Base-by-base conservation (phyloP, 2,329 filamentous ascomycete genomes). In the Neofusicoccum cordaticola region DNA sequence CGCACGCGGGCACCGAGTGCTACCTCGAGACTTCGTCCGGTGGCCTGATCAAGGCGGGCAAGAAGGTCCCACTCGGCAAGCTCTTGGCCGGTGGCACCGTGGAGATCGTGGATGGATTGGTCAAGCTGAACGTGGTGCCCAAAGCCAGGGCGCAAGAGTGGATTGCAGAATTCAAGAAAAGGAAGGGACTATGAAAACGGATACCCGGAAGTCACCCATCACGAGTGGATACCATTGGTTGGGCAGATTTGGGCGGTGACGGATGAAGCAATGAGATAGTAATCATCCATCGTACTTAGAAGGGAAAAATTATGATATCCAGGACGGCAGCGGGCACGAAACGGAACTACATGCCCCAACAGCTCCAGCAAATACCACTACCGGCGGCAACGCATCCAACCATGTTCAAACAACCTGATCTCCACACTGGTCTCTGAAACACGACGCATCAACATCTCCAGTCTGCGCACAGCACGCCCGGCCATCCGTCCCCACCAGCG, bases 1-100 rank as follows among this genome's bases (percentile, higher is more conserved):
- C 45, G 3, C 39, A 42, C 3, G 41, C 31, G 17, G 48, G 31
- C 11, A 91, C 97, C 4, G 93, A 97, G 70, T 95, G 92, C 72
- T 98, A 92, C 77, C 90, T 96, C 82, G 93, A 97, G 81, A 98
- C 93, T 0, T 79, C 79, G 3, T 81, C 83, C 0, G 93, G 93
- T 0, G 93, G 93, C 0, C 77, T 99, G 71, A 86, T 97, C 71
- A 97, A 96, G 80, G 88, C 93, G 22, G 94, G 95, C 53, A 93
- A 91, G 84, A 95, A 94, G 74, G 84, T 95, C 68, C 82, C 86
- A 19, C 76, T 98, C 69, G 77, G 92, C 58, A 91, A 92, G 80
- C 85, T 94, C 35, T 78, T 98, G 67, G 83, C 83, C 8, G 86
- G 86, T 8, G 92, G 91, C 6, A 93, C 90, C 72, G 87, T 96